phyloP scores from a whole-genome alignment of 2,329 filamentous ascomycete genomes.

The Alternaria tenuissima region DNA sequence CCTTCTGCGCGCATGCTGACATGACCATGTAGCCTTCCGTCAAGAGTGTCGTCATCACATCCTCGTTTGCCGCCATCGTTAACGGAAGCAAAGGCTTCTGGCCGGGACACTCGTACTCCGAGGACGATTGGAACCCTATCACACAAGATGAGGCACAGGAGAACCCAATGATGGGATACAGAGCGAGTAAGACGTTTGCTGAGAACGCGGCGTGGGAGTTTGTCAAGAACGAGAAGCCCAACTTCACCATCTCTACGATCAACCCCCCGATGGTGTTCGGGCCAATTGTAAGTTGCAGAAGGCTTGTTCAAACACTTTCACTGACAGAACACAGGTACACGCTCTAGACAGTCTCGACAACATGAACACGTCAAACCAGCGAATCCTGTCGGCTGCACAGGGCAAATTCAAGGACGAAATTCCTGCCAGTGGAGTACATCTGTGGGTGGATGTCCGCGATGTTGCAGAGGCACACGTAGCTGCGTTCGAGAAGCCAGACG shows the following conservation, averaged over 20 bases:
- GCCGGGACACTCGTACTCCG: constrained; percentile 61
- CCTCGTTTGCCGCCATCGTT: constrained; percentile 72
- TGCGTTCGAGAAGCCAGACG: constrained; percentile 63
- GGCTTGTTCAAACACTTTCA: neutral
- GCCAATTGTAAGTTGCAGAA: constrained; percentile 52
- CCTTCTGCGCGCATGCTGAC: neutral
- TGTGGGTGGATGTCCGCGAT: constrained; percentile 61
- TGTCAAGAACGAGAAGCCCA: constrained; percentile 60
- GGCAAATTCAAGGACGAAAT: constrained; percentile 68
- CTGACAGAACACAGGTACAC: constrained; percentile 51
- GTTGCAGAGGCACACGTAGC: constrained; percentile 71
- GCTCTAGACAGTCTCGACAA: constrained; percentile 69
- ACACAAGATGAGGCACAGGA: constrained; percentile 59
- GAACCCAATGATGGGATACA: constrained; percentile 56
- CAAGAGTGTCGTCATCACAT: constrained; percentile 75
- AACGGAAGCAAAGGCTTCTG: constrained; percentile 62
- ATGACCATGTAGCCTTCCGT: constrained; percentile 60
- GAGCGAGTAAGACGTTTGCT: constrained; percentile 69
- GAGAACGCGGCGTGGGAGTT: constrained; percentile 64
- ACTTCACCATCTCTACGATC: constrained; percentile 59
- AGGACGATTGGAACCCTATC: constrained; percentile 66
- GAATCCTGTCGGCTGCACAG: constrained; percentile 69
- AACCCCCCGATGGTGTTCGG: constrained; percentile 62
- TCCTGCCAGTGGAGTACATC: constrained; percentile 63
- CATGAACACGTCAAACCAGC: constrained; percentile 77